Evolutionary conservation across 805 yeast genomes (phyloP).

Genomic region (Blastobotrys americana): DNA sequence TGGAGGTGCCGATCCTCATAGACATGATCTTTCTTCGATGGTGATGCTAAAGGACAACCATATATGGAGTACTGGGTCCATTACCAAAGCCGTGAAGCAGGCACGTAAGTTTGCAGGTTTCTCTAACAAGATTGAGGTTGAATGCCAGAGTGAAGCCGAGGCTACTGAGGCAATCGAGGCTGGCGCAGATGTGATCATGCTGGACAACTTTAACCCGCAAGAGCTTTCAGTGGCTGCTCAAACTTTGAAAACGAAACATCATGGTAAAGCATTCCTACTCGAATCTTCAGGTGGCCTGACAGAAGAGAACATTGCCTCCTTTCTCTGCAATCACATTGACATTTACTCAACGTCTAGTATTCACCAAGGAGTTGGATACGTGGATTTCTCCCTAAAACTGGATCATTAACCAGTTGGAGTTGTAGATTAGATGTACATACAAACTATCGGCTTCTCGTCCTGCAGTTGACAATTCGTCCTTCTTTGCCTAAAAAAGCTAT

Average conservation of each 20-base stretch:
- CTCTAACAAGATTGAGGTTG: conserved; percentile 86
- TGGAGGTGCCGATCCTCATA: conserved; percentile 89
- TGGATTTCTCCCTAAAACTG: conserved; percentile 82
- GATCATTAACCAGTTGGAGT: conserved; percentile 35
- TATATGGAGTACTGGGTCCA: conserved; percentile 87
- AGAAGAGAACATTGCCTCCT: conserved; percentile 54
- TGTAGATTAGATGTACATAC: neutral
- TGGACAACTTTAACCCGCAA: conserved; percentile 74
- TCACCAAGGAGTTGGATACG: conserved; percentile 81
- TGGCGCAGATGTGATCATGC: conserved; percentile 94
- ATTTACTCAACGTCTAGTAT: conserved; percentile 85
- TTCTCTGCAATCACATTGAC: conserved; percentile 72
- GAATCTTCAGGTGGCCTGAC: conserved; percentile 94
- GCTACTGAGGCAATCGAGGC: conserved; percentile 90
- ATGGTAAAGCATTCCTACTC: conserved; percentile 44
- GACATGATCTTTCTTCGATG: conserved; percentile 89
- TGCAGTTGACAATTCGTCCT: neutral
- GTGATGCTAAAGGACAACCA: conserved; percentile 96
- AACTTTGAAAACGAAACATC: conserved; percentile 52
- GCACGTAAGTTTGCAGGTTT: conserved; percentile 85
- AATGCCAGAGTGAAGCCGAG: conserved; percentile 75
- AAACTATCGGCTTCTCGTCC: too few species aligned
- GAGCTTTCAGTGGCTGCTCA: conserved; percentile 59
- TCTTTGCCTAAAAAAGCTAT: neutral
- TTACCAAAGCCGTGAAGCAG: conserved; percentile 67